phyloP scores from a whole-genome alignment of 177 flowering plant genomes.

The Tripterygium wilfordii region DNA sequence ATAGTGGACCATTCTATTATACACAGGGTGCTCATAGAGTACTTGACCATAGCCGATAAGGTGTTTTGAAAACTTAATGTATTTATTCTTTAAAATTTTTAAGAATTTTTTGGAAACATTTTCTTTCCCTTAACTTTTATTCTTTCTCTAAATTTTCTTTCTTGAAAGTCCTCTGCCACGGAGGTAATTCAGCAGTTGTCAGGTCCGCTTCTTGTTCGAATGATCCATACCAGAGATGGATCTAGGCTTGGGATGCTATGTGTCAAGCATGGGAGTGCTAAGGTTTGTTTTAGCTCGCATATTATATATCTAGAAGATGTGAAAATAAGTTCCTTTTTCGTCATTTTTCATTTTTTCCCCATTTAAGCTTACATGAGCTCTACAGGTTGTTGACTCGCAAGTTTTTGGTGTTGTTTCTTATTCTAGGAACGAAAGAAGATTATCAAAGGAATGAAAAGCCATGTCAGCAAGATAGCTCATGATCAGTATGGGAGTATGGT shows the following conservation, averaged over 20 bases:
- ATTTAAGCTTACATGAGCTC: background rate
- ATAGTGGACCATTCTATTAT: slow-evolving; percentile 91
- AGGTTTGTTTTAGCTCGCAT: slow-evolving; percentile 38
- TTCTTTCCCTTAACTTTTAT: background rate
- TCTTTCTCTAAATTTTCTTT: slow-evolving; percentile 26
- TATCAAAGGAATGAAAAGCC: slow-evolving; percentile 86
- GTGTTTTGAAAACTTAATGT: slow-evolving; percentile 28
- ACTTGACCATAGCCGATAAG: slow-evolving; percentile 75
- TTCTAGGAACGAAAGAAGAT: slow-evolving; percentile 87
- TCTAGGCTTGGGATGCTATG: slow-evolving; percentile 74
- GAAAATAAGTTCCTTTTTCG: background rate
- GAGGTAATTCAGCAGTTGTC: slow-evolving; percentile 77
- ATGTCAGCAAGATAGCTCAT: slow-evolving; percentile 58
- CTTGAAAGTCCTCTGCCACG: slow-evolving; percentile 61
- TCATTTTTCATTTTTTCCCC: background rate
- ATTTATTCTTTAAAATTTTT: background rate
- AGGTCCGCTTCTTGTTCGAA: slow-evolving; percentile 75
- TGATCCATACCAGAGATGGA: slow-evolving; percentile 88
- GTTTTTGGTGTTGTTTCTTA: slow-evolving; percentile 1
- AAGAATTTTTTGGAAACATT: background rate
- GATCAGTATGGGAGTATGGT: slow-evolving; percentile 85
- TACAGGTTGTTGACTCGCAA: too few species aligned
- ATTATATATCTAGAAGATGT: background rate
- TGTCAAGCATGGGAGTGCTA: slow-evolving; percentile 84
- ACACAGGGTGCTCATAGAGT: slow-evolving; percentile 71